Percentiles rank a stretch among this genome's conserved stretches.
Conservation (phyloP, 176 grass and related monocot genomes). For the Musa acuminata region DNA sequence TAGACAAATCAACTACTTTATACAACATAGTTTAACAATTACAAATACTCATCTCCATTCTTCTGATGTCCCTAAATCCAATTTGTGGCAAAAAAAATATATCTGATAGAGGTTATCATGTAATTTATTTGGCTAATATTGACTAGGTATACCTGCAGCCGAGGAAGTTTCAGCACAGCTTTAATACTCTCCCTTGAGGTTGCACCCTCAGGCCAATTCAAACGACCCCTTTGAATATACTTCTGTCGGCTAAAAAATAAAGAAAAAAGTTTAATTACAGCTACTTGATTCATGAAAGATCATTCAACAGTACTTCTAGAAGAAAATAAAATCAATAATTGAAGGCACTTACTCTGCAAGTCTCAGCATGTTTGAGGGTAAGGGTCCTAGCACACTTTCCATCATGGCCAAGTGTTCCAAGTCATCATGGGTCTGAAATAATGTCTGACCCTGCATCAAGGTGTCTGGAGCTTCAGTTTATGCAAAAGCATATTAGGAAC, state of each 20-base stretch:
- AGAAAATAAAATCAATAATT: too few species aligned
- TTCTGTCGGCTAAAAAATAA: conserved; percentile 40
- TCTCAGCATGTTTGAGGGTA: background rate
- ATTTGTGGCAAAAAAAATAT: background rate
- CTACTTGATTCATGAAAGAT: background rate
- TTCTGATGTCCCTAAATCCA: too few species aligned
- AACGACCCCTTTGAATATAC: conserved; percentile 24
- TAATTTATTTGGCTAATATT: background rate
- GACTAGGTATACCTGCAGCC: conserved; percentile 42
- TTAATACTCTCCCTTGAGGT: conserved; percentile 73
- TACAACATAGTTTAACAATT: too few species aligned
- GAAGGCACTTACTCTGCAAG: conserved; percentile 26
- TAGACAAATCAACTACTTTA: too few species aligned
- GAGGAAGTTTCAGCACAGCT: conserved; percentile 58
- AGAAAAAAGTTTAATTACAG: background rate
- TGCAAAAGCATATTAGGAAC: too few species aligned
- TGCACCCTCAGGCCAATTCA: conserved; percentile 81
- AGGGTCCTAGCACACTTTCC: too few species aligned
- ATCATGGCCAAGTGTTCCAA: too few species aligned
- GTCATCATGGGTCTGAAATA: too few species aligned
- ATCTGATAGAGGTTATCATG: background rate
- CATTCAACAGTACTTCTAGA: background rate
- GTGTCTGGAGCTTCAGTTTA: too few species aligned
- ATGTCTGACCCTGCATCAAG: too few species aligned
- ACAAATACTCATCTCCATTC: too few species aligned